phyloP scores from a whole-genome alignment of 1,284 basidiomycete genomes.

The Violaceomyces palustris region DNA sequence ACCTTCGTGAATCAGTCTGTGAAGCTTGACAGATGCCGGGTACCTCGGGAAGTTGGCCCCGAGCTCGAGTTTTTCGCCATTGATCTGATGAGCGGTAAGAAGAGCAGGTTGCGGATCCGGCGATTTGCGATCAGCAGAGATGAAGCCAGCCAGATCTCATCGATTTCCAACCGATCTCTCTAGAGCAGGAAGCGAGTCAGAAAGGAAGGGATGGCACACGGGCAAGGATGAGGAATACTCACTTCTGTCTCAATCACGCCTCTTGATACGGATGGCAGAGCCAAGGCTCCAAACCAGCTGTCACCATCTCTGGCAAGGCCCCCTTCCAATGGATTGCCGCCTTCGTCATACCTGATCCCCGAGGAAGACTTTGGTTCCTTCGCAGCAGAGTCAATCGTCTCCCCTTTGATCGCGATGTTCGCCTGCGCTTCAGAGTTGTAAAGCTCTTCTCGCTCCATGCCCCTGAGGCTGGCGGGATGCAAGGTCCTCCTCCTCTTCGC shows the following conservation, averaged over 20 bases:
- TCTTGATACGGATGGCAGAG: conserved; percentile 44
- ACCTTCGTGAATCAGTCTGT: conserved; percentile 45
- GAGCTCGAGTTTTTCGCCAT: conserved; percentile 46
- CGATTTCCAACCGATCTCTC: too few relatives aligned
- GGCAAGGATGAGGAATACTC: not conserved
- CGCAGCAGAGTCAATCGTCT: conserved; percentile 22
- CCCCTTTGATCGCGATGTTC: conserved; percentile 25
- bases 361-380: conserved; percentile 3
- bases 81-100: too few relatives aligned
- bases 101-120: too few relatives aligned
- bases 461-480: conserved; percentile 24
- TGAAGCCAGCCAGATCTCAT: too few relatives aligned
- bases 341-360: conserved; percentile 18
- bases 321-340: conserved; percentile 40
- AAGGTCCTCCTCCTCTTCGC: conserved; percentile 29
- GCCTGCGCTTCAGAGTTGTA: conserved; percentile 33
- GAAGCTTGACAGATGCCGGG: conserved; percentile 43
- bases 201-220: not conserved
- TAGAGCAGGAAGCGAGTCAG: not conserved
- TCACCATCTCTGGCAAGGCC: conserved; percentile 43
- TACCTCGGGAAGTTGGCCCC: conserved; percentile 42
- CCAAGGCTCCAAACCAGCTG: conserved; percentile 46
- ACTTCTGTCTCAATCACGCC: conserved; percentile 40
- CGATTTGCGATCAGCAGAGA: too few relatives aligned
- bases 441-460: conserved; percentile 45